Conservation (phyloP, 2,329 filamentous ascomycete genomes). For the Arthroderma sp. region DNA sequence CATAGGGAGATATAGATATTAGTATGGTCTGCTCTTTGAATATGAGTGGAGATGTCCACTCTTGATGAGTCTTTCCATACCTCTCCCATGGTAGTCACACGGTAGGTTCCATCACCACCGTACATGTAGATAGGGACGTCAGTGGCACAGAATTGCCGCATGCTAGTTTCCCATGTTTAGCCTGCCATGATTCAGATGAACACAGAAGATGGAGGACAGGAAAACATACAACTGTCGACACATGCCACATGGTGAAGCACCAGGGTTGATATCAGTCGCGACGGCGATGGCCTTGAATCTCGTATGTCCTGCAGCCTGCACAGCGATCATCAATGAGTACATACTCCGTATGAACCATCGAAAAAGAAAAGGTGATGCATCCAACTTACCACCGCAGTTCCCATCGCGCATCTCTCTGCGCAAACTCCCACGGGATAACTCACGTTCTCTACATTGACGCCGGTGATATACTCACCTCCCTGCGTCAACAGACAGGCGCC, state of each 20-base stretch:
- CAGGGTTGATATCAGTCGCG: constrained; percentile 59
- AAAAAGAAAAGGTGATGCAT: not conserved
- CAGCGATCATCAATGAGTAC: not conserved
- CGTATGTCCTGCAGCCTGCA: constrained; percentile 32
- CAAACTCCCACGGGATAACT: constrained; percentile 90
- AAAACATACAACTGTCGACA: constrained; percentile 67
- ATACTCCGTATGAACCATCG: too few species aligned
- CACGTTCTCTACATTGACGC: constrained; percentile 89
- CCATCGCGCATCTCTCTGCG: constrained; percentile 82
- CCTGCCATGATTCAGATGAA: not conserved
- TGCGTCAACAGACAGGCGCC: constrained; percentile 62
- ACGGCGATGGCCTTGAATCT: constrained; percentile 71
- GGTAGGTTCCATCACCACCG: constrained; percentile 59
- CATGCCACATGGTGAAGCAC: constrained; percentile 76
- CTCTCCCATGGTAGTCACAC: constrained; percentile 25
- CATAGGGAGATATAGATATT: not conserved
- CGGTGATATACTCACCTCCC: constrained; percentile 47
- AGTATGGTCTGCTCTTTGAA: not conserved
- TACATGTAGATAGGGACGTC: constrained; percentile 80
- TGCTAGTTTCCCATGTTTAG: constrained; percentile 25
- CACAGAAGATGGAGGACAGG: not conserved
- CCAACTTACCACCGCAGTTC: constrained; percentile 51
- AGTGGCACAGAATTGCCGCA: constrained; percentile 61
- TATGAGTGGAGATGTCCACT: not conserved
- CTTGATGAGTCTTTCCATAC: constrained; percentile 14